Evolutionary conservation across 1,139 yeast species (phyloP).

Genomic region (Groenewaldozyma auringiensis): DNA sequence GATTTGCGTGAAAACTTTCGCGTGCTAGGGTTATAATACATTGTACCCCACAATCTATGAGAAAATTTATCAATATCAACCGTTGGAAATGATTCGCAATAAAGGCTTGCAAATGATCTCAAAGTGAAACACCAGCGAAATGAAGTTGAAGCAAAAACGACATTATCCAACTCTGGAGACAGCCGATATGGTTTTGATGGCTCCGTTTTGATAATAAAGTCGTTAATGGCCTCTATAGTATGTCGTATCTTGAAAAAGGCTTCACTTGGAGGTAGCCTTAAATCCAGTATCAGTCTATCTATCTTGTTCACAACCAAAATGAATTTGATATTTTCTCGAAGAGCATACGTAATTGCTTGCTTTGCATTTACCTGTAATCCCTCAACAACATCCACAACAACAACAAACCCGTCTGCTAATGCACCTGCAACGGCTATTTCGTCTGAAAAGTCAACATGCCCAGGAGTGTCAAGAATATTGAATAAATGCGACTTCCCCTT

Average conservation of each 20-base stretch:
- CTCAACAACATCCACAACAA: conserved; percentile 80
- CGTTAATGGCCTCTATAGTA: conserved; percentile 58
- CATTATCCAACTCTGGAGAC: conserved; percentile 61
- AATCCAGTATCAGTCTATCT: conserved; percentile 73
- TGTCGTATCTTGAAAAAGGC: conserved; percentile 60
- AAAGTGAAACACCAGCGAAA: conserved; percentile 60
- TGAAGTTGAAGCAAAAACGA: conserved; percentile 64
- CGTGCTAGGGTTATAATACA: conserved; percentile 41
- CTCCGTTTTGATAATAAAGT: conserved; percentile 33
- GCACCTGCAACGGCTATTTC: conserved; percentile 56
- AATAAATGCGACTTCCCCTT: conserved; percentile 50
- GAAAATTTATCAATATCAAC: conserved; percentile 42
- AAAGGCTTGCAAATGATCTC: conserved; percentile 53
- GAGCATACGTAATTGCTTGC: conserved; percentile 42
- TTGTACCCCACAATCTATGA: conserved; percentile 68
- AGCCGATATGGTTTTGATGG: conserved; percentile 23
- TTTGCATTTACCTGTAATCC: conserved; percentile 58
- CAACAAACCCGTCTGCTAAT: conserved; percentile 55
- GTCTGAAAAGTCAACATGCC: conserved; percentile 77
- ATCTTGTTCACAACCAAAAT: conserved; percentile 68
- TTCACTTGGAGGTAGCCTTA: conserved; percentile 66
- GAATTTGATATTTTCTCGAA: conserved; percentile 44
- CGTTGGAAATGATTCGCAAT: conserved; percentile 33
- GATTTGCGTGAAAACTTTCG: conserved; percentile 42
- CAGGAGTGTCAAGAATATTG: conserved; percentile 81